Evolutionary conservation across 2,329 filamentous ascomycete genomes (phyloP), one percentile per base, ranked within the genome.

Genomic region (Penicillium sclerotigenum): DNA sequence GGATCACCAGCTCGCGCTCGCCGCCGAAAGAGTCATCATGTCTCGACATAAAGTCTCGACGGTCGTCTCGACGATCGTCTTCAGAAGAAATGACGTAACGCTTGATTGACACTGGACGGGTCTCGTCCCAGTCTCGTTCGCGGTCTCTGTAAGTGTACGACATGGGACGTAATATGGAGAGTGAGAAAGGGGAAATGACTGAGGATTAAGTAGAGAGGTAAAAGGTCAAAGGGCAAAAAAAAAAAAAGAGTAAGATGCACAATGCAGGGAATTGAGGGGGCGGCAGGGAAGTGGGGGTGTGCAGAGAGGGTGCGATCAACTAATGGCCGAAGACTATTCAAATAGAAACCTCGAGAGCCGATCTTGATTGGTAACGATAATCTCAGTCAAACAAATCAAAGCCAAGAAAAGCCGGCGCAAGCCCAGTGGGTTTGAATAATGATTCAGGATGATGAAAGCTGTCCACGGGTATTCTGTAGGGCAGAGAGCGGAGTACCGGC

Each of bases 41-140:
- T 60, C 64, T 59, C 59, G 64, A 62, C 42, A 70, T 64, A 52
- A 72, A 72, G 18, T 72, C 69, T 51, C 70, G 68, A 18, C 73
- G 71, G 43, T 73, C 67, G 41, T 77, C 74, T n/a, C 70, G 68
- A 20, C 73, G 71, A 42, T 73, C 67, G 42, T 77, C 74, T n/a
- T 76, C 74, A 31, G 72, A 60, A 26, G 74, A 69, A 54, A 80
- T 71, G 62, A 78, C 73, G 75, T 87, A 87, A 65, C 83, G 82
- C 68, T 83, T 83, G 63, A 86, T 80, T 28, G 73, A 77, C 51
- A 76, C 71, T 34, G 73, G 70, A 52, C 74, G 72, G 58, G 69
- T 67, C 41, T 77, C 75, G 56, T 79, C 75, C 67, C 72, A 77
- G 34, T 72, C 72, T 48, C 73, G 67, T 47, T 76, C 71, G 41